Conservation (phyloP, 2,329 filamentous ascomycete genomes). For the Paracoccidioides lutzii region DNA sequence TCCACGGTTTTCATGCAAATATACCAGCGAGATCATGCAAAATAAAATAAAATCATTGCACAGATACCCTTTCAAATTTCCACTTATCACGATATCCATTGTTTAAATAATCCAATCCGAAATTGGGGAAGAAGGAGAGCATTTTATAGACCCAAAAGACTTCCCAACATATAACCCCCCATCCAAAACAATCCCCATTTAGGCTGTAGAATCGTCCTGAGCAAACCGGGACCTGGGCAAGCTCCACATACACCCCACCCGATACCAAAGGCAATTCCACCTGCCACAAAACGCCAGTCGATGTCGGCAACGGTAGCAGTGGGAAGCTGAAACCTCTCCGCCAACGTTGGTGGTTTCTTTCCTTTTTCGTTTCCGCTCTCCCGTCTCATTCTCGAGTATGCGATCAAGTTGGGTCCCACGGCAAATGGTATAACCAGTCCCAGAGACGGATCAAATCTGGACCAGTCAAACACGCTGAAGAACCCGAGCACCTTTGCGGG, state of each 20-base stretch:
- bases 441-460: slow-evolving; percentile 40
- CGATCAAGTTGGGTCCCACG: slow-evolving; percentile 34
- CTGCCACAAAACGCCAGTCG: slow-evolving; percentile 36
- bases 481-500: slow-evolving; percentile 40
- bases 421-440: slow-evolving; percentile 38
- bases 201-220: slow-evolving; percentile 36
- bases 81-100: too few species aligned
- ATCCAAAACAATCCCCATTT: slow-evolving; percentile 37
- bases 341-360: slow-evolving; percentile 30
- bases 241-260: slow-evolving; percentile 40
- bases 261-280: slow-evolving; percentile 37
- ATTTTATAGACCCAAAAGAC: slow-evolving; percentile 18
- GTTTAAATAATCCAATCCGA: too few species aligned
- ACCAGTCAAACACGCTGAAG: slow-evolving; percentile 32
- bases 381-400: slow-evolving; percentile 21
- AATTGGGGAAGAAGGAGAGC: too few species aligned
- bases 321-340: slow-evolving; percentile 31
- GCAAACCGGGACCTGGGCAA: slow-evolving; percentile 40
- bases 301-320: slow-evolving; percentile 35
- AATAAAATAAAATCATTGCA: too few species aligned
- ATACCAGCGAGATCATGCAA: too few species aligned
- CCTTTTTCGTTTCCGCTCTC: slow-evolving; percentile 15
- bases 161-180: slow-evolving; percentile 35
- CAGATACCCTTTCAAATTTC: too few species aligned
- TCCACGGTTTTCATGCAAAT: too few species aligned